Conservation (phyloP, 352 stramenopile species). For the Phytopythium delawarense region DNA sequence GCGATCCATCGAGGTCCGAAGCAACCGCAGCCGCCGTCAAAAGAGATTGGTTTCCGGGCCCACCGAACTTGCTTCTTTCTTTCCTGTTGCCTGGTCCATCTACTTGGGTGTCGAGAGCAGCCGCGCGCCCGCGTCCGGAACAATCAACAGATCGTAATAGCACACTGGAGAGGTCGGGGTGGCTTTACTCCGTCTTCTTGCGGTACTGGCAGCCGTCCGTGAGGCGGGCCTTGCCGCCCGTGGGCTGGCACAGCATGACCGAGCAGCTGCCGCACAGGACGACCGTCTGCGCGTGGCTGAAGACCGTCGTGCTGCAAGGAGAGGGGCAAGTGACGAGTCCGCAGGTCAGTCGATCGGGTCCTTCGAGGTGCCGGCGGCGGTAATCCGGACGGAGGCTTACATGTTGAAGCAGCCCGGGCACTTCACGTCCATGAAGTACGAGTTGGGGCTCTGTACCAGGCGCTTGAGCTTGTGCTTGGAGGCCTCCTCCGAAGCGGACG, state of each 20-base stretch:
- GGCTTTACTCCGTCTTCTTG: slow-evolving; percentile 98
- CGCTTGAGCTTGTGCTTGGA: slow-evolving; percentile 99
- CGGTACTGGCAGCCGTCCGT: slow-evolving; percentile 99
- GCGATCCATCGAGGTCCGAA: slow-evolving; percentile 19
- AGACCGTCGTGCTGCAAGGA: slow-evolving; percentile 93
- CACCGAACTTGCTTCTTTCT: slow-evolving; percentile 11
- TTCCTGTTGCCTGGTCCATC: slow-evolving; percentile 8
- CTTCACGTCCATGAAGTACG: slow-evolving; percentile 99
- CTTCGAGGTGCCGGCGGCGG: too few species aligned
- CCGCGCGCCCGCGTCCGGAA: slow-evolving; percentile 1
- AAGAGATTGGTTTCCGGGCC: slow-evolving; percentile 4
- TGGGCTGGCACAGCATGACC: slow-evolving; percentile 98
- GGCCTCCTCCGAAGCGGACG: slow-evolving; percentile 92
- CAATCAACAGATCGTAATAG: slow-evolving; percentile 7
- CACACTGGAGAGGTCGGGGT: not conserved
- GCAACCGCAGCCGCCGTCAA: not conserved
- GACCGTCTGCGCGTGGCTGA: slow-evolving; percentile 98
- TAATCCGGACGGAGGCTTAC: slow-evolving; percentile 19
- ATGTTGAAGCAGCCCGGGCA: slow-evolving; percentile 99
- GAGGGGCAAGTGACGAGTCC: not conserved
- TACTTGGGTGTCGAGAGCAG: slow-evolving; percentile 6
- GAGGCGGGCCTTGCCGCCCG: slow-evolving; percentile 96
- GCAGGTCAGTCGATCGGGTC: not conserved
- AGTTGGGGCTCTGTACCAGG: slow-evolving; percentile 99
- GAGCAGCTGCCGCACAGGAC: slow-evolving; percentile 97